Conservation (phyloP, 495 filamentous ascomycete genomes). For the Penicillium herquei region DNA sequence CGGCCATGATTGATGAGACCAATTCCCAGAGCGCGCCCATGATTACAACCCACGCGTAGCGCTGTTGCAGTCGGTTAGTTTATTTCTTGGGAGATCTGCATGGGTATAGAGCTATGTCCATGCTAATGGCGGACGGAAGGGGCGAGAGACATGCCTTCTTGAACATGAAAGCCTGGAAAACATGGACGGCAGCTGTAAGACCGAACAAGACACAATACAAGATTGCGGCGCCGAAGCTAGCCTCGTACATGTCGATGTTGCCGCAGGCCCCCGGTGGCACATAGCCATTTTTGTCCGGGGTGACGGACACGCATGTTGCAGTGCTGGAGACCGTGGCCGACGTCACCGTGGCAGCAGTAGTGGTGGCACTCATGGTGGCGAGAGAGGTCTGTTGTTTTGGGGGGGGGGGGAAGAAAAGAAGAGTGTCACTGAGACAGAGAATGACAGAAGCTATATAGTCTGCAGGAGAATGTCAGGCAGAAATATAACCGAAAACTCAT, state of each 20-base stretch:
- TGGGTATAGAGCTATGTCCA: too few species aligned
- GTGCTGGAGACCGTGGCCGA: conserved; percentile 7
- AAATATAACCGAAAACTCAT: too few species aligned
- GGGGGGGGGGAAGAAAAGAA: too few species aligned
- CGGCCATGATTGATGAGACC: conserved; percentile 38
- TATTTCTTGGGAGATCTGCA: too few species aligned
- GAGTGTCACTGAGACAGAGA: too few species aligned
- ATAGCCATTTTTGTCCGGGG: conserved; percentile 31
- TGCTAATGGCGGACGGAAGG: too few species aligned
- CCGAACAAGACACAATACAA: conserved; percentile 36
- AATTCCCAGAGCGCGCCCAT: conserved; percentile 50
- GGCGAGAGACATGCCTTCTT: conserved; percentile 17
- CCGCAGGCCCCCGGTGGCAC: conserved; percentile 32
- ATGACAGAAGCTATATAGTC: too few species aligned
- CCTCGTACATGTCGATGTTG: conserved; percentile 25
- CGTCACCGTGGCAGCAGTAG: neutral
- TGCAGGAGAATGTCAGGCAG: too few species aligned
- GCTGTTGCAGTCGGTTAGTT: conserved; percentile 17
- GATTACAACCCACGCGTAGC: conserved; percentile 55
- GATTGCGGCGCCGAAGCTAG: conserved; percentile 34
- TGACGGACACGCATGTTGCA: conserved; percentile 21
- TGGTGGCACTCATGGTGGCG: neutral
- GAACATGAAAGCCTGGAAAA: conserved; percentile 31
- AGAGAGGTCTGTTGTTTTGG: too few species aligned
- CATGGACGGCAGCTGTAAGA: conserved; percentile 27